Evolutionary conservation across 1,139 yeast species (phyloP).

Genomic region (Saccharomyces pastorianus): DNA sequence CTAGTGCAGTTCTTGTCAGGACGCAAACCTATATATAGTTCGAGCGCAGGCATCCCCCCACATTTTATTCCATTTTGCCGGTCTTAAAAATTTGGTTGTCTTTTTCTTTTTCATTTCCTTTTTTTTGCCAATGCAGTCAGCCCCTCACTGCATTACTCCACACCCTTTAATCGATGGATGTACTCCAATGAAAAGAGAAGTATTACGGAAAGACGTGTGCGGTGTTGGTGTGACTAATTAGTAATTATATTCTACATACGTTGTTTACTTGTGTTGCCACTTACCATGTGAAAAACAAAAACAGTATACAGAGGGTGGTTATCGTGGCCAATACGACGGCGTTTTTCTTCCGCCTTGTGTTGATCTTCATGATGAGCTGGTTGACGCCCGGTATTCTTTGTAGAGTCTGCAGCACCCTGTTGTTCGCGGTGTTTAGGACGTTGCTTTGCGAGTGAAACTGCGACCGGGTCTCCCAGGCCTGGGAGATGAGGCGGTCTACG

Average conservation of each 20-base stretch:
- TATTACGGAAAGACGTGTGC: neutral
- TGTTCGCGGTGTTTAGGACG: constrained; percentile 55
- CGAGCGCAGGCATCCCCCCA: neutral
- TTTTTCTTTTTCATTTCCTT: neutral
- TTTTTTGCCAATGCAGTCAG: neutral
- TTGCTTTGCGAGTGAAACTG: constrained; percentile 68
- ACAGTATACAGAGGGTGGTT: constrained; percentile 62
- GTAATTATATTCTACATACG: neutral
- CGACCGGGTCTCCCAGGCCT: constrained; percentile 85
- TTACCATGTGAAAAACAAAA: constrained; percentile 50
- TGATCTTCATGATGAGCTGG: constrained; percentile 66
- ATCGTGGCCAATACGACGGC: constrained; percentile 70
- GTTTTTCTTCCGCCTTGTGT: constrained; percentile 82
- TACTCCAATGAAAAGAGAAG: neutral
- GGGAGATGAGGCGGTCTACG: constrained; percentile 71
- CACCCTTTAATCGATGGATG: neutral
- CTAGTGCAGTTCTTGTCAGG: neutral
- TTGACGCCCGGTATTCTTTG: constrained; percentile 77
- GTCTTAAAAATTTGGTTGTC: neutral
- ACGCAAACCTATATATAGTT: neutral
- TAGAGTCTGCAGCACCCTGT: constrained; percentile 52
- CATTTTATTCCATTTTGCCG: neutral
- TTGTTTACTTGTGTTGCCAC: neutral
- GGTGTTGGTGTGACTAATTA: too few relatives aligned
- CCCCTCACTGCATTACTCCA: constrained; percentile 1